Conservation (phyloP, 148 eudicot genomes). For the Linanthus parryae region DNA sequence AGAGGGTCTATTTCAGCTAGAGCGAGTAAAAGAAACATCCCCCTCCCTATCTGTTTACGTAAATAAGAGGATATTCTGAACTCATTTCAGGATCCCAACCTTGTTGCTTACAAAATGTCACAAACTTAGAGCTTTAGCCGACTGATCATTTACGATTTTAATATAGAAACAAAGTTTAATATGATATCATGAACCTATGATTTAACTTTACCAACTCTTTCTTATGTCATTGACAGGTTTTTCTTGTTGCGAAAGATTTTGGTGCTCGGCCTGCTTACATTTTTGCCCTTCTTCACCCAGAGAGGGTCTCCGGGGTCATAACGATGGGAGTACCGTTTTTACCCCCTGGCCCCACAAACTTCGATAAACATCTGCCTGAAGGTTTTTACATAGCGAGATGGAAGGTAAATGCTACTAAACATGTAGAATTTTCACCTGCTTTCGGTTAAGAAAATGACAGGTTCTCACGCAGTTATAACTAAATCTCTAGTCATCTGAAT, state of each 20-base stretch:
- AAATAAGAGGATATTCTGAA: too few species aligned
- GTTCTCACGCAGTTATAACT: neutral
- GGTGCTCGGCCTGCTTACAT: conserved; percentile 10
- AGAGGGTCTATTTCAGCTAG: too few species aligned
- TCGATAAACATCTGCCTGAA: conserved; percentile 27
- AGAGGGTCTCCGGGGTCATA: conserved; percentile 13
- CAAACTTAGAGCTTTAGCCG: too few species aligned
- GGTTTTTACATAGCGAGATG: conserved; percentile 60
- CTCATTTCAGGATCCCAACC: too few species aligned
- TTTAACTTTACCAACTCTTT: too few species aligned
- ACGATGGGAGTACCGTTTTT: conserved; percentile 9
- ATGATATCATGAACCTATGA: too few species aligned
- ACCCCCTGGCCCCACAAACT: conserved; percentile 17
- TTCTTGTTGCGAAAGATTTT: conserved; percentile 17
- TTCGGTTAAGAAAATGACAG: neutral
- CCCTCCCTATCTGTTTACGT: too few species aligned
- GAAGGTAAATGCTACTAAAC: conserved; percentile 19
- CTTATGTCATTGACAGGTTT: conserved; percentile 9
- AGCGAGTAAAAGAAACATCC: too few species aligned
- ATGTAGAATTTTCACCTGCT: neutral
- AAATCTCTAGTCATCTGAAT: neutral
- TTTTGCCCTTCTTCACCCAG: conserved; percentile 15
- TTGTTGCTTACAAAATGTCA: too few species aligned
- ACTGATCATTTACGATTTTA: too few species aligned
- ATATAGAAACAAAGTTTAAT: too few species aligned